A percentile compares a stretch with the other conserved stretches of the same genome.
Conservation (phyloP, 495 filamentous ascomycete genomes). For the Aspergillus bertholletiae region DNA sequence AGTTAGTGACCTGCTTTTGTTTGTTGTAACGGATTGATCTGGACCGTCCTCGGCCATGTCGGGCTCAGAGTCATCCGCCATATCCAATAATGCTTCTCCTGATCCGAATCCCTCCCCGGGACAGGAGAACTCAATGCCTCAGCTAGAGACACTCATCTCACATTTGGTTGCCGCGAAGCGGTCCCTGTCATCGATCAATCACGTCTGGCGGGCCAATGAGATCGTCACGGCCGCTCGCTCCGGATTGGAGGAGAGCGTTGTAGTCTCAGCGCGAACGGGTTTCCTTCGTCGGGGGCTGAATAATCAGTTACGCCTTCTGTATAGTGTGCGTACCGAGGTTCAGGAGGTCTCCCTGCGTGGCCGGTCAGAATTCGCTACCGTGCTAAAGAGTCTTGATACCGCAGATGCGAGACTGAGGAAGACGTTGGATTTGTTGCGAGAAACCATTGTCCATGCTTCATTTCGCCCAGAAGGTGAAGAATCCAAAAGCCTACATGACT, state of each 20-base stretch:
- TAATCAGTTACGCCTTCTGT: constrained; percentile 67
- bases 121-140: constrained; percentile 25
- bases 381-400: constrained; percentile 68
- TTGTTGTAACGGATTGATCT: not conserved
- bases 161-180: constrained; percentile 88
- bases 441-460: constrained; percentile 67
- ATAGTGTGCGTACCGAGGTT: constrained; percentile 61
- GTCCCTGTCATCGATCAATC: constrained; percentile 78
- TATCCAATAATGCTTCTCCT: constrained; percentile 14
- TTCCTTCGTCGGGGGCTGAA: constrained; percentile 72
- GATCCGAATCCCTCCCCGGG: constrained; percentile 7
- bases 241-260: constrained; percentile 74
- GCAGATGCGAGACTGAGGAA: constrained; percentile 66
- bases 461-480: constrained; percentile 68
- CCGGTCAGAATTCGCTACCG: constrained; percentile 55
- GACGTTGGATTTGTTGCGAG: constrained; percentile 66
- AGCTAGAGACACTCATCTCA: constrained; percentile 69
- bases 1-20: not conserved
- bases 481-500: constrained; percentile 75
- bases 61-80: constrained; percentile 29
- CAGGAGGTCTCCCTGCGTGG: constrained; percentile 49
- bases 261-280: constrained; percentile 70
- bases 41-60: constrained; percentile 23
- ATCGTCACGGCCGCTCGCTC: constrained; percentile 73
- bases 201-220: constrained; percentile 84